phyloP scores from a whole-genome alignment of 208 protist species.

The Leishmania turanica region DNA sequence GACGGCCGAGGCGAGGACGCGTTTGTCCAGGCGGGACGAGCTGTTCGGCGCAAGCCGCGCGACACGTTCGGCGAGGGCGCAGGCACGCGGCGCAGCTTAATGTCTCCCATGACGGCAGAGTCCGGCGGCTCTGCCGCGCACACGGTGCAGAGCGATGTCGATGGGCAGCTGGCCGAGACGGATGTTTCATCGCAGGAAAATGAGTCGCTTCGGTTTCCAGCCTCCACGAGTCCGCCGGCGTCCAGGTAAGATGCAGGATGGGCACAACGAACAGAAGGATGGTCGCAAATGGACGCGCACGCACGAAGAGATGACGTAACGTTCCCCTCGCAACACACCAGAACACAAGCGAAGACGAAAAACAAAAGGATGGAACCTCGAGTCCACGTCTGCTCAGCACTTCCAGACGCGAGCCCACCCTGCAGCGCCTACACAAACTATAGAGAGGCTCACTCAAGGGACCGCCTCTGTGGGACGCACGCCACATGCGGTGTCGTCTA shows the following conservation, averaged over 20 bases:
- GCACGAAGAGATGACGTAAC: neutral
- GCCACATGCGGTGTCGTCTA: neutral
- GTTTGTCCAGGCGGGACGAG: neutral
- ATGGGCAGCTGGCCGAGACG: slow-evolving; percentile 27
- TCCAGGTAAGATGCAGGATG: neutral
- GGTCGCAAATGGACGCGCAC: neutral
- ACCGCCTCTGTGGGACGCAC: neutral
- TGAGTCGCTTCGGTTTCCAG: neutral
- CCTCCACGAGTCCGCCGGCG: neutral
- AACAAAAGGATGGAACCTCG: neutral
- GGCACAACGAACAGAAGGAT: neutral
- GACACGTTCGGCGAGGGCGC: neutral
- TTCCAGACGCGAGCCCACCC: neutral
- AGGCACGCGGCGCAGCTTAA: neutral
- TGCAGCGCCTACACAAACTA: neutral
- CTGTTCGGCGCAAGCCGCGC: no score
- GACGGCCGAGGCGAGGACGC: no score
- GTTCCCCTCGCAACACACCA: neutral
- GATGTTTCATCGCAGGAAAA: slow-evolving; percentile 20
- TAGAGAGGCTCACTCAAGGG: neutral
- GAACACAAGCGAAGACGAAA: neutral
- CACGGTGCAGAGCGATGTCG: slow-evolving; percentile 8
- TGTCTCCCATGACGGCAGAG: slow-evolving; percentile 29
- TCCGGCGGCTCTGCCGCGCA: slow-evolving; percentile 2
- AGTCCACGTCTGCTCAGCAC: neutral